Conservation (phyloP, 75 land plant genomes). For the Picea sitchensis region DNA sequence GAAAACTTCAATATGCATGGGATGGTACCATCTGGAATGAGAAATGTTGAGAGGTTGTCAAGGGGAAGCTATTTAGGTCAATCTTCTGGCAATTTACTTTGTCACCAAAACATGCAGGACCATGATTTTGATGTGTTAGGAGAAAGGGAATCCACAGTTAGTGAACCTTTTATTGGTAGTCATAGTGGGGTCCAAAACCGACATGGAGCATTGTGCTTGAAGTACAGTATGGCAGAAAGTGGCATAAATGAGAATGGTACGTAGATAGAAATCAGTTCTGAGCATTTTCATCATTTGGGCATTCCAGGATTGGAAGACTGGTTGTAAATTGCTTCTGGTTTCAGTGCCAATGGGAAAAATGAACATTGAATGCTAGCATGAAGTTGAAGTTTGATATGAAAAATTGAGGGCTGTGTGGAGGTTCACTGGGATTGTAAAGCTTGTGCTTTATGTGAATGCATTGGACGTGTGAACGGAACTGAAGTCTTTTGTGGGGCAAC, state of each 20-base stretch:
- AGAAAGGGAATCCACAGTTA: not conserved
- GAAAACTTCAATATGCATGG: constrained; percentile 7
- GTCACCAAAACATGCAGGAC: constrained; percentile 9
- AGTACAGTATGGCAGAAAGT: not conserved
- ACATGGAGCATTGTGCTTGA: not conserved
- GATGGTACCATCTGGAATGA: constrained; percentile 2
- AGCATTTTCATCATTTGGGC: not conserved
- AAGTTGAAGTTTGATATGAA: not conserved
- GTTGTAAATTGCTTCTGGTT: not conserved
- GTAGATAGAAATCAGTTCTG: not conserved
- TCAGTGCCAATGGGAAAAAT: constrained; percentile 3
- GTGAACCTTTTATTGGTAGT: not conserved
- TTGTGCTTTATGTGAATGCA: not conserved
- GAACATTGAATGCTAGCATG: constrained; percentile 4
- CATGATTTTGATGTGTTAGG: constrained; percentile 8
- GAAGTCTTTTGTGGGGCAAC: not conserved
- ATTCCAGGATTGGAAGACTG: not conserved
- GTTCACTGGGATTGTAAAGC: not conserved
- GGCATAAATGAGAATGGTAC: not conserved
- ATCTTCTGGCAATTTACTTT: constrained; percentile 2
- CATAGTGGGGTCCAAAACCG: not conserved
- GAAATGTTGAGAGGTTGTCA: not conserved
- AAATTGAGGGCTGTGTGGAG: not conserved
- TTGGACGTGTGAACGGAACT: not conserved
- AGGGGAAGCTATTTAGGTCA: constrained; percentile 4